Evolutionary conservation across 73 alveolate genomes (phyloP), one percentile per base, ranked within the genome.

Genomic region (Paramecium caudatum): DNA sequence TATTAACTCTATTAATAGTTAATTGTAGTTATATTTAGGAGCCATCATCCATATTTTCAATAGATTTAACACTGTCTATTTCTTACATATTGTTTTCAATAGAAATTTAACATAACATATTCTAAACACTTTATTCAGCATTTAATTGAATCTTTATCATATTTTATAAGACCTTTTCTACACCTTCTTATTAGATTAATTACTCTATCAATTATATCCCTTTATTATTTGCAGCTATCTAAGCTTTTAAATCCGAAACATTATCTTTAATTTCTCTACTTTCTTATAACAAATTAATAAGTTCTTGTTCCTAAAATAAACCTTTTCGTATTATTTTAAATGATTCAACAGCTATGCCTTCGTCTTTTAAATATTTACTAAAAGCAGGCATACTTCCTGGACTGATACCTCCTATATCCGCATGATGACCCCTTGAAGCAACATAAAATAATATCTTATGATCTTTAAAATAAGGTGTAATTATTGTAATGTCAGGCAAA

Each of bases 351-450:
- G 83, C 83, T 10, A 65, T 65, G 7, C 83, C 83, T 65, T 65
- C 83, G 17, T 65, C 83, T 5, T 33, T 65, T 41, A 74, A 21
- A 5, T 74, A 41, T 74, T 41, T 92, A 21, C 97, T 90, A 92
- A 95, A 95, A 17, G 98, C 95, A 10, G 99, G 99, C 99, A 96
- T 96, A 43, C 95, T 74, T 17, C 99, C 99, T 50, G 99, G 98
- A 36, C 96, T 46, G 15, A 94, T 91, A 3, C 99, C 99, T 37
- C 99, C 99, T 16, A 96, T 93, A 82, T 96, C 99, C 32, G 99
- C 98, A 94, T 96, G 99, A 90, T 96, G 99, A 4, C 98, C 99
- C 39, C 99, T 82, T 10, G 96, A 91, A 1, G 99, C 99, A 46
- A 92, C 95, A 65, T 90, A 96, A 70, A 96, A 95, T n/a, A 95